phyloP scores from a whole-genome alignment of 352 stramenopile species.

The Phytopythium delawarense region DNA sequence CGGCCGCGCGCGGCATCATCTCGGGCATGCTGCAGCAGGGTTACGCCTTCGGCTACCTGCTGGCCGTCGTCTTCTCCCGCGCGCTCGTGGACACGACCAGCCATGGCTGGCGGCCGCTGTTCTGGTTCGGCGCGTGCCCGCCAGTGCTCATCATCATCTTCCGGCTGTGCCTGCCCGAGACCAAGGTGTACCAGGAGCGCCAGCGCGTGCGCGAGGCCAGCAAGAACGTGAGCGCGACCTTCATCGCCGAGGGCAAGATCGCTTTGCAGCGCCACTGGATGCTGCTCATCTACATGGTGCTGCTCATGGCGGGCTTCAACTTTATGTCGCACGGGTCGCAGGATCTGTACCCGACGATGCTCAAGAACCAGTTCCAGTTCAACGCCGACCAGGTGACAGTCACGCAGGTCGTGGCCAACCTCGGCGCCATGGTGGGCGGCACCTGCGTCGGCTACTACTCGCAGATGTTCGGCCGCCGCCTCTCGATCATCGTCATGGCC shows the following conservation, averaged over 20 bases:
- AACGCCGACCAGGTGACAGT: conserved; percentile 40
- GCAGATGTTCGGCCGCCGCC: conserved; percentile 38
- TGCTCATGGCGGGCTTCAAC: conserved; percentile 45
- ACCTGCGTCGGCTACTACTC: conserved; percentile 56
- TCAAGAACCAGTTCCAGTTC: conserved; percentile 43
- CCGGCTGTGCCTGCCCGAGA: conserved; percentile 31
- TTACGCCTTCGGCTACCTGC: conserved; percentile 37
- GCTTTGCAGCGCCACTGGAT: conserved; percentile 38
- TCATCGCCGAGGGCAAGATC: conserved; percentile 36
- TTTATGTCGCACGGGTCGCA: conserved; percentile 45
- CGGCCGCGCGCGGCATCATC: conserved; percentile 31
- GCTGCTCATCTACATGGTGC: conserved; percentile 34
- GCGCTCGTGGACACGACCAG: conserved; percentile 30
- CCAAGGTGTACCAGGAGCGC: conserved; percentile 28
- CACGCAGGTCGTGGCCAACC: conserved; percentile 42
- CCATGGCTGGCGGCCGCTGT: conserved; percentile 39
- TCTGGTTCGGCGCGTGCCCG: conserved; percentile 40
- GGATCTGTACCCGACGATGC: conserved; percentile 48
- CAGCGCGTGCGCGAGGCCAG: conserved; percentile 20
- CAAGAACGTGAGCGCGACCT: conserved; percentile 20
- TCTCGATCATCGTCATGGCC: conserved; percentile 36
- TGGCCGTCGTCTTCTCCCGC: conserved; percentile 29
- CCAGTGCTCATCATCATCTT: conserved; percentile 43
- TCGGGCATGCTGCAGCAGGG: conserved; percentile 48
- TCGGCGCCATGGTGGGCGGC: conserved; percentile 43